These are phyloP conservation scores for Fusarium sp. DNA, from an alignment of 2,329 filamentous ascomycete genomes.

Conservation along the genomic window DNA sequence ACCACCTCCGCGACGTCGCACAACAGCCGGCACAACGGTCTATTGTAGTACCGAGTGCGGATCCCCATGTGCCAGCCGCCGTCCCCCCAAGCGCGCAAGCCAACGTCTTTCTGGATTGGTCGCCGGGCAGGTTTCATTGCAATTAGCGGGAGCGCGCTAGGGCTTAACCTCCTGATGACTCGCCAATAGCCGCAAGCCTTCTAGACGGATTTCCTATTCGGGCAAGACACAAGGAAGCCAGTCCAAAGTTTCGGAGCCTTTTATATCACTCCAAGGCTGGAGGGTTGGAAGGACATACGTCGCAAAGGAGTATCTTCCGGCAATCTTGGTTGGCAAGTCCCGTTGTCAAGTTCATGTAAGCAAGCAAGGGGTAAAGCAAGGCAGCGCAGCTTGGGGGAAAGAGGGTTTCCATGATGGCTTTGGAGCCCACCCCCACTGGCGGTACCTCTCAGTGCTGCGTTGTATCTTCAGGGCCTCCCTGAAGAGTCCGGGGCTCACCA, in stretches of 20 bases:
- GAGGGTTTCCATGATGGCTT: neutral
- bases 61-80: conserved; percentile 26
- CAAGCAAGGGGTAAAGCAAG: neutral
- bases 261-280: conserved; percentile 27
- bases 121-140: conserved; percentile 20
- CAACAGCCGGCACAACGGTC: conserved; percentile 25
- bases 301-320: conserved; percentile 8
- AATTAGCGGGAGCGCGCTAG: conserved; percentile 27
- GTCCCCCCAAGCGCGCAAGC: conserved; percentile 29
- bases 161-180: conserved; percentile 17
- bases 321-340: neutral
- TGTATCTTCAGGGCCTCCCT: neutral
- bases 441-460: neutral
- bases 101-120: conserved; percentile 20
- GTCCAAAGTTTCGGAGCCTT: conserved; percentile 1
- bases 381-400: neutral
- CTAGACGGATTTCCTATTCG: conserved; percentile 42
- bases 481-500: neutral
- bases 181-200: conserved; percentile 32
- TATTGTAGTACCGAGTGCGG: conserved; percentile 11
- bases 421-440: neutral
- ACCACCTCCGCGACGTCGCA: conserved; percentile 20
- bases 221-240: conserved; percentile 15
- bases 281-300: conserved; percentile 16
- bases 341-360: neutral